A percentile compares a stretch with the other conserved stretches of the same genome.
Conservation (phyloP, 2,329 filamentous ascomycete genomes). For the Ophiostoma piceae region DNA sequence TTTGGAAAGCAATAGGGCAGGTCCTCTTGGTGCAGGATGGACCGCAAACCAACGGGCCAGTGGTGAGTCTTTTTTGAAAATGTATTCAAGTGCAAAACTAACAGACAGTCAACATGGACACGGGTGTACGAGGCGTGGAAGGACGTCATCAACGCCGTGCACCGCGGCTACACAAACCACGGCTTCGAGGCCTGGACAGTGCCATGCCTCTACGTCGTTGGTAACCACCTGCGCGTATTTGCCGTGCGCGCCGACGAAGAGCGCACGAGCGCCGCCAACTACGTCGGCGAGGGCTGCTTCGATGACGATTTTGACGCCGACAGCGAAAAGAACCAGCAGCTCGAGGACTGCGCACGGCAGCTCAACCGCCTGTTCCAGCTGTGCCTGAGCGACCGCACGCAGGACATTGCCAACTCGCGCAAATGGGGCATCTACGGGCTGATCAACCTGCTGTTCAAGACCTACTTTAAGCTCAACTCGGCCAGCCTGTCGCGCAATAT, state of each 20-base stretch:
- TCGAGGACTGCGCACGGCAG: conserved; percentile 85
- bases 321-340: conserved; percentile 69
- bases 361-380: conserved; percentile 89
- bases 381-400: conserved; percentile 80
- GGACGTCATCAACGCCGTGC: conserved; percentile 68
- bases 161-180: conserved; percentile 72
- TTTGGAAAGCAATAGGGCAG: conserved; percentile 76
- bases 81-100: conserved; percentile 18
- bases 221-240: conserved; percentile 80
- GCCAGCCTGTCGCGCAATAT: conserved; percentile 87
- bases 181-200: conserved; percentile 87
- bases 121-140: conserved; percentile 86
- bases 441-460: conserved; percentile 94
- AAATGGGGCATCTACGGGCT: conserved; percentile 98
- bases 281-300: conserved; percentile 45
- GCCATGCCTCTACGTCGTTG: conserved; percentile 79
- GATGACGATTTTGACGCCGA: conserved; percentile 80
- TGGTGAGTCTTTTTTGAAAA: not conserved
- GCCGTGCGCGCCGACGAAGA: conserved; percentile 86
- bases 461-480: conserved; percentile 92
- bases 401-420: conserved; percentile 69
- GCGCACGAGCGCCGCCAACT: conserved; percentile 39
- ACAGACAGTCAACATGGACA: conserved; percentile 57
- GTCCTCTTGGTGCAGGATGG: conserved; percentile 52
- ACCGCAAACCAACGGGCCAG: not conserved